These are phyloP conservation scores for Fonsecaea monophora DNA, from an alignment of 2,329 filamentous ascomycete species.

Conservation along the genomic window DNA sequence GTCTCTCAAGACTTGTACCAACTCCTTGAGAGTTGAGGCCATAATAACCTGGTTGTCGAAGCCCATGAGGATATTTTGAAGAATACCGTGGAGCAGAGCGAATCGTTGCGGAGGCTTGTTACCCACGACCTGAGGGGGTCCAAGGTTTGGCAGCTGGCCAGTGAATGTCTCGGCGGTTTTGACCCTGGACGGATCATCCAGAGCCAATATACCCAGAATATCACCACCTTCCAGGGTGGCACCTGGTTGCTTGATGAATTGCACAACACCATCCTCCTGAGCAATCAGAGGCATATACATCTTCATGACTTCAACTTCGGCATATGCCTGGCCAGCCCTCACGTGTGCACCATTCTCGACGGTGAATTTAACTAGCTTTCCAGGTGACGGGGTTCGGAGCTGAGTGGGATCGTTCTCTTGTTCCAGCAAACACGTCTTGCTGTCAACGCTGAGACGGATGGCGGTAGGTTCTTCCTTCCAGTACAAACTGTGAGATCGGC, in stretches of 20 bases:
- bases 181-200: conserved; percentile 94
- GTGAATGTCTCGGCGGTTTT: conserved; percentile 96
- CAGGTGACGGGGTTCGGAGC: conserved; percentile 89
- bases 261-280: conserved; percentile 92
- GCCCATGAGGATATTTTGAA: conserved; percentile 86
- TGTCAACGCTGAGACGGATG: conserved; percentile 92
- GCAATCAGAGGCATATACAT: conserved; percentile 99
- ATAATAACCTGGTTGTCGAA: conserved; percentile 99
- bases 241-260: conserved; percentile 98
- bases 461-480: conserved; percentile 99
- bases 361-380: conserved; percentile 97
- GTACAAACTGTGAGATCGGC: conserved; percentile 97
- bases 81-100: conserved; percentile 74
- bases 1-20: conserved; percentile 88
- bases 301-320: conserved; percentile 99
- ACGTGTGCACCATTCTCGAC: conserved; percentile 95
- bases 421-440: conserved; percentile 97
- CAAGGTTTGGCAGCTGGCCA: conserved; percentile 85
- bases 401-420: conserved; percentile 99
- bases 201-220: conserved; percentile 93
- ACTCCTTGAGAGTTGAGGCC: conserved; percentile 80
- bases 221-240: conserved; percentile 97
- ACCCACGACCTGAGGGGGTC: conserved; percentile 84
- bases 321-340: conserved; percentile 88
- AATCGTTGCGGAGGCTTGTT: conserved; percentile 92